phyloP scores from a whole-genome alignment of 345 rosid genomes.

The Durio zibethinus region DNA sequence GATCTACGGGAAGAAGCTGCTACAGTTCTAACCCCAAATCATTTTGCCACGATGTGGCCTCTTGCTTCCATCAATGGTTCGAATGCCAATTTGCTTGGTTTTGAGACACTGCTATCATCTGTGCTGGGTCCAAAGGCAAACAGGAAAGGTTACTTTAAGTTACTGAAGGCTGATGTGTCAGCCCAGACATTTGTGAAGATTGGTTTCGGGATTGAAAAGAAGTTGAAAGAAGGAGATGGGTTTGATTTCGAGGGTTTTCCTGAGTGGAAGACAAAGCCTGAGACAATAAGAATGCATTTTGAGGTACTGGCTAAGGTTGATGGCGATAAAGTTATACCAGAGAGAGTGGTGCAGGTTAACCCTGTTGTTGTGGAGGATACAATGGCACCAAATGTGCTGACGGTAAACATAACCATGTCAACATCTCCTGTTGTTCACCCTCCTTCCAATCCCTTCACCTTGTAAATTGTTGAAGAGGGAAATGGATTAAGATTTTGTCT shows the following conservation, averaged over 20 bases:
- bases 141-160: slow-evolving; percentile 66
- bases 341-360: slow-evolving; percentile 63
- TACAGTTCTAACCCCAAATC: slow-evolving; percentile 63
- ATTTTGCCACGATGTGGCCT: slow-evolving; percentile 86
- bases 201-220: slow-evolving; percentile 81
- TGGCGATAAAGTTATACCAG: slow-evolving; percentile 66
- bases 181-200: slow-evolving; percentile 84
- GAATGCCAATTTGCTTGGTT: slow-evolving; percentile 62
- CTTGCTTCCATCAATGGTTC: slow-evolving; percentile 78
- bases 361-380: slow-evolving; percentile 66
- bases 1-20: slow-evolving; percentile 35
- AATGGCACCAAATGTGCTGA: slow-evolving; percentile 43
- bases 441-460: slow-evolving; percentile 25
- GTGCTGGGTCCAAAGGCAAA: slow-evolving; percentile 75
- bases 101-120: slow-evolving; percentile 67
- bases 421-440: slow-evolving; percentile 48
- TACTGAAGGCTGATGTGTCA: slow-evolving; percentile 48
- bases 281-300: slow-evolving; percentile 64
- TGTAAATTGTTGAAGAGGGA: too few species aligned
- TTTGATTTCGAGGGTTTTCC: slow-evolving; percentile 42
- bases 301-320: slow-evolving; percentile 92
- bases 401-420: slow-evolving; percentile 59
- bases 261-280: slow-evolving; percentile 81
- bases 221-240: slow-evolving; percentile 52
- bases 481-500: background rate